Conservation (phyloP, 208 protist species). For the Trypanosoma platydactyli region DNA sequence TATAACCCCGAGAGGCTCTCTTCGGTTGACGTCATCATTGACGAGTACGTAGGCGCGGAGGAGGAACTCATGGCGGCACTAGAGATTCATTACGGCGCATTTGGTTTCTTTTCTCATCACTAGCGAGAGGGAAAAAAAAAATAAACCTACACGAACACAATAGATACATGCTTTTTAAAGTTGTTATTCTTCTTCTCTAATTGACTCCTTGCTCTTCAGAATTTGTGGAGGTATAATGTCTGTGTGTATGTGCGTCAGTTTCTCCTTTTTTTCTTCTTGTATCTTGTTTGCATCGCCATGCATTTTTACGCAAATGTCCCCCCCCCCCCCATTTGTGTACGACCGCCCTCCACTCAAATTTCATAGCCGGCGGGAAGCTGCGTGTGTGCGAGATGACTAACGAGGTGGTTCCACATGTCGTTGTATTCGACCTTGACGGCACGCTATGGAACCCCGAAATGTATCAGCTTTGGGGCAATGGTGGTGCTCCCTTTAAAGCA, state of each 20-base stretch:
- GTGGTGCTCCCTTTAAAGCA: constrained; percentile 72
- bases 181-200: background rate
- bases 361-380: background rate
- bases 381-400: constrained; percentile 15
- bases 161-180: constrained; percentile 12
- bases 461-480: constrained; percentile 79
- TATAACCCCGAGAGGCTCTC: constrained; percentile 31
- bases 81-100: constrained; percentile 30
- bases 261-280: constrained; percentile 20
- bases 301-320: no score
- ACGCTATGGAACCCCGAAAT: constrained; percentile 91
- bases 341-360: background rate
- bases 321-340: background rate
- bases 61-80: constrained; percentile 38
- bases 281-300: background rate
- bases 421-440: constrained; percentile 91
- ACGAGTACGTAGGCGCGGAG: constrained; percentile 32
- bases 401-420: constrained; percentile 57
- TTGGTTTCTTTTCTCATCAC: constrained; percentile 31
- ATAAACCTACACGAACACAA: no score
- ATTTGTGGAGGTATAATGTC: no score
- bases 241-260: no score
- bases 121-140: background rate
- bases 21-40: constrained; percentile 26
- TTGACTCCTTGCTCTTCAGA: background rate